Evolutionary conservation across 2,329 filamentous ascomycete genomes (phyloP), one percentile per base, ranked within the genome.

Genomic region (Periconia macrospinosa): DNA sequence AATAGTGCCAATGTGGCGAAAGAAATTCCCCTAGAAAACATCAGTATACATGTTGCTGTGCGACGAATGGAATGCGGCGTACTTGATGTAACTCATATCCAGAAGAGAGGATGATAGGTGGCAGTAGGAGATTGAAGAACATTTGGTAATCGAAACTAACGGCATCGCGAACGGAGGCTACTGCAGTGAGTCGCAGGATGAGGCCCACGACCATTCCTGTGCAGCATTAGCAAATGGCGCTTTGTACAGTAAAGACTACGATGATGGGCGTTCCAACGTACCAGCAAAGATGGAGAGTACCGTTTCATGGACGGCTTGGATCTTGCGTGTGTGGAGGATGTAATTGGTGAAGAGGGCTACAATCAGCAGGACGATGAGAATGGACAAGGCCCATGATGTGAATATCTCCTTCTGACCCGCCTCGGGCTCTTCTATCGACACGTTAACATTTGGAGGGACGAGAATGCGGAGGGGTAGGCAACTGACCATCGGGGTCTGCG

Each of bases 91-190:
- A 77, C 76, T 99, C 94, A 77, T 97, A 99, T 50, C 94, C 94
- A 15, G 93, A 97, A 15, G 92, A 93, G 27, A 99, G 83, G 72
- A 99, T 99, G 71, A 99, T 99, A 52, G 94, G 94, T 37, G 94
- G 94, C n/a, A 99, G 89, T 13, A 99, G 85, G 44, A 99, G 85
- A 75, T 99, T 99, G 82, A 99, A 99, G 82, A 99, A 99, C 81
- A 97, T 96, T 72, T 97, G 92, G 74, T 97, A 97, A 79, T 97
- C 90, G 81, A 99, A 99, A 75, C 89, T 96, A 69, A 99, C 92
- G 60, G 91, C 87, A 71, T 90, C 90, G 73, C 92, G 88, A 66
- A 99, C 92, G 58, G 89, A 91, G 58, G 91, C 88, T 61, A 89
- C 88, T 49, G 89, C 87, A 42, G 86, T 90, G 58, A 97, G 79